Evolutionary conservation across 306 rosid genomes (phyloP).

Genomic region (Gastrolobium bilobum): DNA sequence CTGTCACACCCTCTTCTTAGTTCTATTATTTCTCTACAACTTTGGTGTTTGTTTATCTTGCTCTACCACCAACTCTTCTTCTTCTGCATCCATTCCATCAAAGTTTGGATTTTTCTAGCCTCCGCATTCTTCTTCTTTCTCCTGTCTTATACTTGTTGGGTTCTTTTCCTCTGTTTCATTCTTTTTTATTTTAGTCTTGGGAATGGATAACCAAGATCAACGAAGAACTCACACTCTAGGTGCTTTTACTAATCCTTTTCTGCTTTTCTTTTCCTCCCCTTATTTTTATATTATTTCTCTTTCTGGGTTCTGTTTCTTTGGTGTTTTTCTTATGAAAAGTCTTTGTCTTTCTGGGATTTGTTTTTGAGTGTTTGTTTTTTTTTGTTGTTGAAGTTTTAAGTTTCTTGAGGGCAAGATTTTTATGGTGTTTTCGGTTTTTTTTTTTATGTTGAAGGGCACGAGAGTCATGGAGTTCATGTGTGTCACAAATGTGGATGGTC

Average conservation of each 20-base stretch:
- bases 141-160: neutral
- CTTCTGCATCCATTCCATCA: neutral
- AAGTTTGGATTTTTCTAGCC: neutral
- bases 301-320: constrained; percentile 28
- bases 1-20: neutral
- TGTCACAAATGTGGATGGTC: constrained; percentile 90
- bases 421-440: neutral
- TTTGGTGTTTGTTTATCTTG: neutral
- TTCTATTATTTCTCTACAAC: neutral
- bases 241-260: neutral
- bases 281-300: constrained; percentile 16
- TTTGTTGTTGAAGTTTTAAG: neutral
- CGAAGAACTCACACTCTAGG: constrained; percentile 48
- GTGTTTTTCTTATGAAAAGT: constrained; percentile 44
- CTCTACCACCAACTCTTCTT: constrained; percentile 1
- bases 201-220: constrained; percentile 54
- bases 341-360: constrained; percentile 29
- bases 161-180: constrained; percentile 37
- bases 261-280: neutral
- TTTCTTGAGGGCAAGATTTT: constrained; percentile 4
- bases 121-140: neutral
- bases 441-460: constrained; percentile 54
- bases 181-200: constrained; percentile 22
- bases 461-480: constrained; percentile 64
- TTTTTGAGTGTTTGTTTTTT: constrained; percentile 38